A percentile compares a stretch with the other conserved stretches of the same genome.
Evolutionary conservation across 345 rosid genomes (phyloP).

Genomic region (Gossypium raimondii): DNA sequence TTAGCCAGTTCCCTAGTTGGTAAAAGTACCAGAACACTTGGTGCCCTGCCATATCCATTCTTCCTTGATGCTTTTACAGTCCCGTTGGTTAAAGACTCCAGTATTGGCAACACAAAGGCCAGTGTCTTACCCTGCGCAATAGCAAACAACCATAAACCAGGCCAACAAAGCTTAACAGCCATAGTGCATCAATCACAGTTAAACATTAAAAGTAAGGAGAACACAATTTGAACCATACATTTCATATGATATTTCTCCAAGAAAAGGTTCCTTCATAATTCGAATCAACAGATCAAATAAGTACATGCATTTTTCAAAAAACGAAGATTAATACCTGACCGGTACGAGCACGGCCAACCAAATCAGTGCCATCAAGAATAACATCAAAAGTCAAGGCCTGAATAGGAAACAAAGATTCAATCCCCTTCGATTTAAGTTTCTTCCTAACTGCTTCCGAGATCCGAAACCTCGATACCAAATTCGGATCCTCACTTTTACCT

Average conservation of each 20-base stretch:
- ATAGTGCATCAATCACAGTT: not conserved
- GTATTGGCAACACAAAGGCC: slow-evolving; percentile 92
- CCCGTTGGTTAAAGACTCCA: slow-evolving; percentile 82
- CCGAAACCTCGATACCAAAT: slow-evolving; percentile 62
- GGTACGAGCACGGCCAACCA: slow-evolving; percentile 95
- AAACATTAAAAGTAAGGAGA: not conserved
- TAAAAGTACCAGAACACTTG: slow-evolving; percentile 84
- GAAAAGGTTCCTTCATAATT: not conserved
- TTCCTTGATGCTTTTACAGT: slow-evolving; percentile 50
- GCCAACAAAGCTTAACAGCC: not conserved
- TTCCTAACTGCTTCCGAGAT: slow-evolving; percentile 60
- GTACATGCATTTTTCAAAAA: not conserved
- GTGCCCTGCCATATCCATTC: slow-evolving; percentile 79
- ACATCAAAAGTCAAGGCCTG: slow-evolving; percentile 79
- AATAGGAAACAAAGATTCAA: slow-evolving; percentile 80
- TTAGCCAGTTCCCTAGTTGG: slow-evolving; percentile 95
- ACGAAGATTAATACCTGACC: slow-evolving; percentile 57
- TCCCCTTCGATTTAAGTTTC: slow-evolving; percentile 68
- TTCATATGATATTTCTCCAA: not conserved
- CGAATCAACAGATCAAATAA: not conserved
- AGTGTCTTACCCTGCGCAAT: slow-evolving; percentile 76
- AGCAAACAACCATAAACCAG: not conserved
- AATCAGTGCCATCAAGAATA: slow-evolving; percentile 70
- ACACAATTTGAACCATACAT: not conserved
- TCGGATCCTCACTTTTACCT: slow-evolving; percentile 50